Evolutionary conservation across 2,329 filamentous ascomycete genomes (phyloP), one percentile per base, ranked within the genome.

Genomic region (Pestalotiopsis sp.): DNA sequence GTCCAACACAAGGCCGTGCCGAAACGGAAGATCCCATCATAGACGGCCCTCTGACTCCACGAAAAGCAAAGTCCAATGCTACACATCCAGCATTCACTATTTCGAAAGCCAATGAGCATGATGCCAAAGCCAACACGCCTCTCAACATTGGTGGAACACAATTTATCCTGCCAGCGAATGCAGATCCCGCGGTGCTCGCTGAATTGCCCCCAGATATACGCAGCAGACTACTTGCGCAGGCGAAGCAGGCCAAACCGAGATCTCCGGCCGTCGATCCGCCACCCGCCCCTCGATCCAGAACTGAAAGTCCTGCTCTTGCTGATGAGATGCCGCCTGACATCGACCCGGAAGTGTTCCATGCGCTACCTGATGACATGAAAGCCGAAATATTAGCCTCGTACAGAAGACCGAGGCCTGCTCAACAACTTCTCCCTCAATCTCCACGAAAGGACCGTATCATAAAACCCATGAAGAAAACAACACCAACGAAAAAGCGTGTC

Each of bases 141-240:
- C 82, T 97, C 25, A 97, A 98, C 75, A 87, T 93, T 3, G 85
- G 90, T 3, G 94, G 95, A 2, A 97, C 95, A 0, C 96, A 99
- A 75, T 99, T 99, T 75, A 89, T 98, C 61, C 85, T 99, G 73
- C 96, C 96, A 0, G 88, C 88, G 1, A 93, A 97, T 72, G 87
- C 93, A 2, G 96, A 99, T 76, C 90, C 92, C 0, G 84, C 86
- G n/a, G 91, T 97, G 0, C 81, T 98, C 3, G 92, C 92, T 1
- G 94, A 97, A 75, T 85, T 99, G 3, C 95, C 95, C 0, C 85
- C 85, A 39, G 93, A 97, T 76, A 97, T 98, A 71, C 88, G 93
- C 69, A 90, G 89, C 39, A 93, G 89, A 75, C 85, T 98, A 11
- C 85, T 92, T 70, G 87, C 86, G 9, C 91, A 92, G 74, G 83